A percentile compares a stretch with the other conserved stretches of the same genome.
Evolutionary conservation across 331 rosid species (phyloP).

Genomic region (Acacia pycnantha): DNA sequence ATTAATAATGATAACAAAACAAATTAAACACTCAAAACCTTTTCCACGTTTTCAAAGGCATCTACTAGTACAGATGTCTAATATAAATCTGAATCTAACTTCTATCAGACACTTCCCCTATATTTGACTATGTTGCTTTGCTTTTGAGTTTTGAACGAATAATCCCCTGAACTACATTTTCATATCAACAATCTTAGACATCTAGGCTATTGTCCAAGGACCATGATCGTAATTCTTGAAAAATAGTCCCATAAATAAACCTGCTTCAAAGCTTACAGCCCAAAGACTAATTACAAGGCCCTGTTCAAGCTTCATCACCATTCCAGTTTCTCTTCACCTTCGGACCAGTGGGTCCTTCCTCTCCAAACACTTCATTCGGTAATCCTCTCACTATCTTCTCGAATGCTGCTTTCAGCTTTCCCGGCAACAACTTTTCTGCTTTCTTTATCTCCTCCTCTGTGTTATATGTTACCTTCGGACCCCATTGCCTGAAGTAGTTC

Average conservation of each 20-base stretch:
- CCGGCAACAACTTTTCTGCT: slow-evolving; percentile 32
- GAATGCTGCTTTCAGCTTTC: not conserved
- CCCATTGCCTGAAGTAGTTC: slow-evolving; percentile 66
- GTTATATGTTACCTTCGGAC: slow-evolving; percentile 54
- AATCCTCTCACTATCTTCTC: slow-evolving; percentile 8
- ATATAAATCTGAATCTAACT: not conserved
- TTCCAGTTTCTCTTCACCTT: slow-evolving; percentile 40
- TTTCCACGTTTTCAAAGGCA: not conserved
- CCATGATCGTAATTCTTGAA: not conserved
- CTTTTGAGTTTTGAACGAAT: not conserved
- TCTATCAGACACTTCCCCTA: not conserved
- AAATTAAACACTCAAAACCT: not conserved
- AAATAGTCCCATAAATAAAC: not conserved
- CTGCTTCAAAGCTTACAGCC: not conserved
- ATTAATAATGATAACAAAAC: not conserved
- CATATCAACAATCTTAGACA: not conserved
- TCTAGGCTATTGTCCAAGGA: not conserved
- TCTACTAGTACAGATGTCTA: not conserved
- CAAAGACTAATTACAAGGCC: not conserved
- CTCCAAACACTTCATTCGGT: slow-evolving; percentile 39
- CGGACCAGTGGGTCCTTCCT: slow-evolving; percentile 49
- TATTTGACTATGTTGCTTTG: not conserved
- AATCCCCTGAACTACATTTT: not conserved
- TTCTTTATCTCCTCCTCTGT: slow-evolving; percentile 24
- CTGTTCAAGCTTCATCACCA: slow-evolving; percentile 33